Conservation (phyloP, 2,329 filamentous ascomycete genomes). For the Xylaria sp. region DNA sequence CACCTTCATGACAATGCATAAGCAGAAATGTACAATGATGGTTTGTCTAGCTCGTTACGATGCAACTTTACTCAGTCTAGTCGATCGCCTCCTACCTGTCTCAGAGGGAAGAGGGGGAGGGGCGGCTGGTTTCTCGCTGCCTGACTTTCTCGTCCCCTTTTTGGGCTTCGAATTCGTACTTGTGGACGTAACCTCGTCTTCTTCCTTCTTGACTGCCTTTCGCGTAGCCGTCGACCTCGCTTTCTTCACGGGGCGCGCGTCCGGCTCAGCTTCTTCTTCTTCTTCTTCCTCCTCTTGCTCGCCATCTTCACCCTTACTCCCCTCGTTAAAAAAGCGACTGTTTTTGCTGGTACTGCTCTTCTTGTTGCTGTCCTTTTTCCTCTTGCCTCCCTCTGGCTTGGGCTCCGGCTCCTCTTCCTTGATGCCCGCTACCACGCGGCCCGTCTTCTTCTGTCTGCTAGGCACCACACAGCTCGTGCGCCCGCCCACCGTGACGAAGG, state of each 20-base stretch:
- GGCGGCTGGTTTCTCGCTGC: conserved; percentile 39
- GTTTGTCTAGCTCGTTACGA: conserved; percentile 28
- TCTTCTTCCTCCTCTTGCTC: conserved; percentile 2
- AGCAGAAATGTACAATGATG: background rate
- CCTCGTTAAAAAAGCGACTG: conserved; percentile 32
- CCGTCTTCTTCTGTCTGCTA: conserved; percentile 83
- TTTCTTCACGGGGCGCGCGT: conserved; percentile 41
- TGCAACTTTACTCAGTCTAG: conserved; percentile 41
- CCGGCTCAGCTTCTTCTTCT: conserved; percentile 22
- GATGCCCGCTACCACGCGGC: conserved; percentile 53
- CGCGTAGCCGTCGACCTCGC: conserved; percentile 33
- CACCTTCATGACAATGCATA: background rate
- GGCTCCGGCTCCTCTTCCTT: conserved; percentile 52
- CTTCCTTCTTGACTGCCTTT: conserved; percentile 43
- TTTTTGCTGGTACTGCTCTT: conserved; percentile 12
- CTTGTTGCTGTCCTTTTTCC: conserved; percentile 25
- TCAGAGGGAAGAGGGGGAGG: conserved; percentile 28
- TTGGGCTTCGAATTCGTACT: conserved; percentile 28
- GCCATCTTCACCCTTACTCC: background rate
- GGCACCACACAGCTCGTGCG: conserved; percentile 92
- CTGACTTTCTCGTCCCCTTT: conserved; percentile 40
- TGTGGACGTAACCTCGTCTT: conserved; percentile 40
- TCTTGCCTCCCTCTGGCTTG: conserved; percentile 33
- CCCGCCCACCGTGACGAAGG: conserved; percentile 88
- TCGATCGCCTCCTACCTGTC: conserved; percentile 44